These are phyloP conservation scores for Diplodia sapinea DNA, from an alignment of 2,329 filamentous ascomycete species.

Conservation along the genomic window DNA sequence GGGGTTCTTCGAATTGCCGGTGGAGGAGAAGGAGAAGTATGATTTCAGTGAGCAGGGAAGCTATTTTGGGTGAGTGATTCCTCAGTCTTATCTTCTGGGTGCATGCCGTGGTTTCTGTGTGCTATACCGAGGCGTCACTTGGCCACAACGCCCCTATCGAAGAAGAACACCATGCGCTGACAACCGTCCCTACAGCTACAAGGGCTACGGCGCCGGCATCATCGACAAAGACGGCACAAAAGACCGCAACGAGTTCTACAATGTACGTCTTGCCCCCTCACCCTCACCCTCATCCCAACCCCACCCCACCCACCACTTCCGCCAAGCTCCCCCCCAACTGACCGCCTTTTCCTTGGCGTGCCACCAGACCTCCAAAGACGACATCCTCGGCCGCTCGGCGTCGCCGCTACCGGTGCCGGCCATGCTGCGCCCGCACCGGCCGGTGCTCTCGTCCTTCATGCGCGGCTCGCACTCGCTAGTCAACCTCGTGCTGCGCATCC, in stretches of 20 bases:
- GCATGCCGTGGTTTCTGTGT: background rate
- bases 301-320: background rate
- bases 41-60: conserved; percentile 58
- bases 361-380: conserved; percentile 57
- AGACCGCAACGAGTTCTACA: conserved; percentile 63
- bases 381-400: conserved; percentile 51
- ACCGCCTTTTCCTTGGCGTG: background rate
- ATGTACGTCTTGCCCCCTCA: conserved; percentile 46
- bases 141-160: background rate
- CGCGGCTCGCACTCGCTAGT: conserved; percentile 54
- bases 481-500: conserved; percentile 49
- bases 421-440: conserved; percentile 47
- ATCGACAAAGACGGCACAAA: conserved; percentile 56
- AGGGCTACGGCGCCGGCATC: conserved; percentile 54
- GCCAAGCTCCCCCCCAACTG: background rate
- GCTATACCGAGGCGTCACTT: background rate
- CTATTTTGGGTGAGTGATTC: conserved; percentile 53
- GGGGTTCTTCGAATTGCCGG: conserved; percentile 55
- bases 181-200: conserved; percentile 38
- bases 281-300: background rate
- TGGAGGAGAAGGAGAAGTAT: conserved; percentile 61
- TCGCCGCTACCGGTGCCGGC: conserved; percentile 51
- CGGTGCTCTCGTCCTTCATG: conserved; percentile 53
- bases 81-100: background rate
- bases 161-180: background rate